A percentile compares a stretch with the other conserved stretches of the same genome.
These are phyloP conservation scores for Capsicum rhomboideum DNA, from an alignment of 257 asterid species.

Conservation along the genomic window DNA sequence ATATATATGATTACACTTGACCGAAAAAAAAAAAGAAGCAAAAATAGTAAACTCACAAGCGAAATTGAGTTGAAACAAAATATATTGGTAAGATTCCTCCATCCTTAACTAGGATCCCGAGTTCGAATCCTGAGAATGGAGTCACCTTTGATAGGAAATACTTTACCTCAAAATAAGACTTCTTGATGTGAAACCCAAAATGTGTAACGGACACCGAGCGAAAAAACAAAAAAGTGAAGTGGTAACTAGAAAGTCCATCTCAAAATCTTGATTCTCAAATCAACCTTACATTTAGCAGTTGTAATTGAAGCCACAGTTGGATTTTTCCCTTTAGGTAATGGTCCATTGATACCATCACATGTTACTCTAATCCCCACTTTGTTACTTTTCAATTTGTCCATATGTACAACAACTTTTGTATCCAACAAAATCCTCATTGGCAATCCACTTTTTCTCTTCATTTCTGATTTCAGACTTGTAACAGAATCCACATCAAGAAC, in stretches of 20 bases:
- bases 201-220: fast-evolving
- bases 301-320: slow-evolving; percentile 38
- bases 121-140: background rate
- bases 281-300: slow-evolving; percentile 65
- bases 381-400: slow-evolving; percentile 60
- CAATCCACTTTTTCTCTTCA: slow-evolving; percentile 49
- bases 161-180: background rate
- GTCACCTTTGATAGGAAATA: background rate
- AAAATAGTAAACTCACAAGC: background rate
- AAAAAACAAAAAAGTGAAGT: background rate
- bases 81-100: background rate
- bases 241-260: slow-evolving; percentile 49
- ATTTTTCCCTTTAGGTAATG: slow-evolving; percentile 53
- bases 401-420: slow-evolving; percentile 47
- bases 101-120: background rate
- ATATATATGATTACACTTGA: background rate
- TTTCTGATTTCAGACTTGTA: slow-evolving; percentile 41
- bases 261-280: slow-evolving; percentile 83
- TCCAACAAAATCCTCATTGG: slow-evolving; percentile 60
- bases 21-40: background rate
- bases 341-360: slow-evolving; percentile 63
- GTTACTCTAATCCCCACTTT: slow-evolving; percentile 67
- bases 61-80: background rate
- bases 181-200: background rate
- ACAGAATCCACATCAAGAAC: slow-evolving; percentile 45